A percentile compares a stretch with the other conserved stretches of the same genome.
phyloP scores from a whole-genome alignment of 2,329 filamentous ascomycete species.

The Talaromyces albobiverticillius region DNA sequence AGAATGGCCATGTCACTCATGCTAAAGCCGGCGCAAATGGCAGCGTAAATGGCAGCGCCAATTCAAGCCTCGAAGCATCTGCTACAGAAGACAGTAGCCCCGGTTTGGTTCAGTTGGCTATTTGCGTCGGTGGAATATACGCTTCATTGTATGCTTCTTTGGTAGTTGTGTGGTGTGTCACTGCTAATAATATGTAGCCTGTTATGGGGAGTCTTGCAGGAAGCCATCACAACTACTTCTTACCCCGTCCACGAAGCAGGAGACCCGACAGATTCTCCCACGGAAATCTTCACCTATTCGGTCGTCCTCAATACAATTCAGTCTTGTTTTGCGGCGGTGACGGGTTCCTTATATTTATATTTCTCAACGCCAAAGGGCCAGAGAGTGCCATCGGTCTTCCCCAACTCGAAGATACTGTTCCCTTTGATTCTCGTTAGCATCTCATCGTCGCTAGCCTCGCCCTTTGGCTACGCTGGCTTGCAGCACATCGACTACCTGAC shows the following conservation, averaged over 20 bases:
- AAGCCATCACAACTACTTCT: constrained; percentile 90
- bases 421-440: constrained; percentile 83
- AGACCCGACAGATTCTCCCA: constrained; percentile 31
- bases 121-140: constrained; percentile 94
- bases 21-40: constrained; percentile 26
- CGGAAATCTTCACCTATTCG: constrained; percentile 83
- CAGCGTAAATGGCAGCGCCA: constrained; percentile 16
- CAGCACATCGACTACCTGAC: constrained; percentile 97
- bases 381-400: constrained; percentile 62
- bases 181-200: constrained; percentile 61
- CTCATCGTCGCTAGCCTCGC: constrained; percentile 84
- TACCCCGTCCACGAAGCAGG: constrained; percentile 63
- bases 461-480: constrained; percentile 90
- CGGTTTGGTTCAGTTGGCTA: constrained; percentile 70
- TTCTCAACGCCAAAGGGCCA: constrained; percentile 57
- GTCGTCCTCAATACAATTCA: constrained; percentile 97
- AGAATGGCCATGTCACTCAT: constrained; percentile 5
- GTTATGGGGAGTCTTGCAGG: constrained; percentile 94
- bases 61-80: not conserved
- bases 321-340: constrained; percentile 79
- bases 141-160: constrained; percentile 72
- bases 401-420: constrained; percentile 67
- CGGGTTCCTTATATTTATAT: constrained; percentile 77
- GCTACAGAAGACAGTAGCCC: constrained; percentile 31
- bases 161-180: not conserved